Evolutionary conservation across 2,329 filamentous ascomycete genomes (phyloP), one percentile per base, ranked within the genome.

Genomic region (Colletotrichum cuscutae): DNA sequence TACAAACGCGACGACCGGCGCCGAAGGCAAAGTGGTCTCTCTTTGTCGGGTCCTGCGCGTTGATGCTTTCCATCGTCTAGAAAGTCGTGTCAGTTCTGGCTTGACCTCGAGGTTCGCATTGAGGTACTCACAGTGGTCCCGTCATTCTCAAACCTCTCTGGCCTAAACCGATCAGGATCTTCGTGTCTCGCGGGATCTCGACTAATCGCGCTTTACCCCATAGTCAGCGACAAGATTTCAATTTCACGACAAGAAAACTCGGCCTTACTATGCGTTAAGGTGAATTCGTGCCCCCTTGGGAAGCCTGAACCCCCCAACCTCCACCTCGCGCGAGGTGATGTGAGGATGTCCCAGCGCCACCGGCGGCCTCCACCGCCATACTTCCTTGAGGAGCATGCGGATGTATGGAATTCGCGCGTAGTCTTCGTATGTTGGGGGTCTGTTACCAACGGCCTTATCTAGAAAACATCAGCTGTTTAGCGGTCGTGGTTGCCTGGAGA

Each of bases 11-110:
- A 8, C 79, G 77, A n/a, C 79, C 79, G 13, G 75, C 77, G 6
- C 79, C 79, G 61, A 80, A 81, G 4, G 77, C 59, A 67, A 79
- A 81, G 73, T 80, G 78, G 64, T 80, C 79, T 1, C 79, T 78
- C 58, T 78, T 77, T 7, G 75, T 72, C 11, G 75, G 74, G 53
- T 80, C 79, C 22, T 42, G 52, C 6, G 5, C 4, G 8, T 65
- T 65, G 13, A 62, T 68, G 15, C 57, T 68, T 28, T 68, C 65
- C 65, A 68, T 68, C 13, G 65, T 68, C 63, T 64, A 12, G 2
- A n/a, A 15, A 15, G 6, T 15, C 13, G 3, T 6, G 6, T 42
- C 35, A 42, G 35, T 11, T 32, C 30, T 32, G 30, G 30, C 30
- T 32, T 9, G 30, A 32, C 2, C 30, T 32, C 30, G 30, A 11